Evolutionary conservation across 2,329 filamentous ascomycete genomes (phyloP).

Genomic region (Scytalidium sp.): DNA sequence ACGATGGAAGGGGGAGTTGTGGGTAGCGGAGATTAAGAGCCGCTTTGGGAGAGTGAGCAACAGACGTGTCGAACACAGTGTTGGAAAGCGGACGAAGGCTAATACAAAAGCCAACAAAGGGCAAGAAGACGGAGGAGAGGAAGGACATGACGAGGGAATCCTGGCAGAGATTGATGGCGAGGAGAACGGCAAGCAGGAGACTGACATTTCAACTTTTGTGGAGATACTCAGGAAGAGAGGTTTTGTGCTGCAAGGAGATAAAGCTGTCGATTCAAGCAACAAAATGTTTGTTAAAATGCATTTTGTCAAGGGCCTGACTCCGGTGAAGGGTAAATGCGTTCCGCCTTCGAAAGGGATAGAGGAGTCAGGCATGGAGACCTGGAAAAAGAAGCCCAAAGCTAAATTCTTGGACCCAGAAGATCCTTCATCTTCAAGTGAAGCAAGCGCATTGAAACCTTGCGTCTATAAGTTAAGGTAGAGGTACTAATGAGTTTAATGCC

Average conservation of each 20-base stretch:
- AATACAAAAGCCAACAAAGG: slow-evolving; percentile 40
- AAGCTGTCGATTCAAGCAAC: slow-evolving; percentile 77
- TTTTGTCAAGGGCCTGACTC: slow-evolving; percentile 80
- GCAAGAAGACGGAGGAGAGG: slow-evolving; percentile 42
- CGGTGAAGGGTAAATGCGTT: slow-evolving; percentile 72
- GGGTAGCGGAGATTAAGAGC: slow-evolving; percentile 95
- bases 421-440: slow-evolving; percentile 62
- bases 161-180: slow-evolving; percentile 70
- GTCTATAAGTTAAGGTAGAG: slow-evolving; percentile 78
- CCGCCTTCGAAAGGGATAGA: slow-evolving; percentile 38
- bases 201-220: slow-evolving; percentile 84
- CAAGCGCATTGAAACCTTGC: slow-evolving; percentile 79
- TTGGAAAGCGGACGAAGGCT: slow-evolving; percentile 63
- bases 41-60: slow-evolving; percentile 68
- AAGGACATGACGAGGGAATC: slow-evolving; percentile 52
- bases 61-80: slow-evolving; percentile 61
- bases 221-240: slow-evolving; percentile 77
- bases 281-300: slow-evolving; percentile 99
- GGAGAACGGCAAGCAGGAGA: slow-evolving; percentile 65
- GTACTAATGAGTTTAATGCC: slow-evolving; percentile 1
- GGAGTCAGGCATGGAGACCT: slow-evolving; percentile 56
- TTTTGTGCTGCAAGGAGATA: slow-evolving; percentile 71
- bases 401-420: slow-evolving; percentile 64
- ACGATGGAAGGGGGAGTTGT: slow-evolving; percentile 91
- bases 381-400: slow-evolving; percentile 75